phyloP scores from a whole-genome alignment of 495 filamentous ascomycete species.

The Penicillium taxi region DNA sequence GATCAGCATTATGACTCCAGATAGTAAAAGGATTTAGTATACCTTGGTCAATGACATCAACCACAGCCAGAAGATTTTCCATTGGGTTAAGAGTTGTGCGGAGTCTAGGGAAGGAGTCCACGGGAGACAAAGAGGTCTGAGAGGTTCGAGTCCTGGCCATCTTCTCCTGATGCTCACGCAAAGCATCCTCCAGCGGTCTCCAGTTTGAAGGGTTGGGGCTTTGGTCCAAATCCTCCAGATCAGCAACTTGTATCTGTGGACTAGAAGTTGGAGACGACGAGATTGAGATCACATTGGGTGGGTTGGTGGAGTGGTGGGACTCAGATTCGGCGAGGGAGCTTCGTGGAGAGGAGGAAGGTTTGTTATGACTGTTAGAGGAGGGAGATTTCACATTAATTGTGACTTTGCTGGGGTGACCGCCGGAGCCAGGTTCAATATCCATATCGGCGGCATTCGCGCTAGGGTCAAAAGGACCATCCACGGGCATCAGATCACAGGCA shows the following conservation, averaged over 20 bases:
- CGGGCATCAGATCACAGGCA: slow-evolving; percentile 35
- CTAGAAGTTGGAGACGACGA: slow-evolving; percentile 43
- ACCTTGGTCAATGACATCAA: not conserved
- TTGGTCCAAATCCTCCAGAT: slow-evolving; percentile 48
- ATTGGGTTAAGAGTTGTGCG: slow-evolving; percentile 16
- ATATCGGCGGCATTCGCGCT: slow-evolving; percentile 28
- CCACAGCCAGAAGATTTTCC: slow-evolving; percentile 26
- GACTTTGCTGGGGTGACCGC: slow-evolving; percentile 42
- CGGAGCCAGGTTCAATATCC: slow-evolving; percentile 26
- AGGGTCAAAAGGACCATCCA: slow-evolving; percentile 11
- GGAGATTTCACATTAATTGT: slow-evolving; percentile 51
- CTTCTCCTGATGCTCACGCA: slow-evolving; percentile 28
- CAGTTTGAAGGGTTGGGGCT: slow-evolving; percentile 39
- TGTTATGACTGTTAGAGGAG: slow-evolving; percentile 13
- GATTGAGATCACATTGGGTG: slow-evolving; percentile 36
- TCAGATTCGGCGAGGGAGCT: slow-evolving; percentile 1
- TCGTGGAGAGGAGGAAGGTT: slow-evolving; percentile 6
- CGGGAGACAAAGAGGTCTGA: slow-evolving; percentile 17
- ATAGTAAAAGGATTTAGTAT: no score
- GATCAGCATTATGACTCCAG: slow-evolving; percentile 6
- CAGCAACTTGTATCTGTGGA: slow-evolving; percentile 48
- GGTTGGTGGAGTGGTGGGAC: slow-evolving; percentile 10
- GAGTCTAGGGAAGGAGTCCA: slow-evolving; percentile 31
- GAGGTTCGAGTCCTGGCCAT: slow-evolving; percentile 26
- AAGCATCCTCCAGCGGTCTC: slow-evolving; percentile 32